Base-by-base conservation (phyloP, 257 asterid genomes). In the Galeopsis tetrahit region DNA sequence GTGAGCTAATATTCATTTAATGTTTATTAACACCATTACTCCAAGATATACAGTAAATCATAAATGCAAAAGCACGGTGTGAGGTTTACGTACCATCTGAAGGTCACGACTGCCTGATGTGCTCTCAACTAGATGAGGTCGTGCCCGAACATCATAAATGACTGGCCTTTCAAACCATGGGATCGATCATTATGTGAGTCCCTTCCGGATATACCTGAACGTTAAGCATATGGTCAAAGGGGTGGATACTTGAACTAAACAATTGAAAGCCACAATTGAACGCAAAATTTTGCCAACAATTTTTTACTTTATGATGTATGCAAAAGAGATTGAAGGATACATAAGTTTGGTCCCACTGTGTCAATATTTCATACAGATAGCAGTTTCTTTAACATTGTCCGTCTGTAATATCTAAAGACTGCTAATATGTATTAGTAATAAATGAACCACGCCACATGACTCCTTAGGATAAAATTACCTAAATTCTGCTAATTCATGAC, bases 161-260 rank as follows among this genome's bases (percentile, higher is more conserved):
- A 75, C 74, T 60, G 97, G 97, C 80, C 98, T 90, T 75, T 92
- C 98, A 62, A 92, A 88, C 98, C 98, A 92, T 56, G 98, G 98
- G 58, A 89, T n/a, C n/a, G n/a, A n/a, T 68, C 95, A 92, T 87
- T 75, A 92, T 73, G 76, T 92, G 98, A 13, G 98, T 92, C 70
- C 98, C 97, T 87, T 92, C 96, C 56, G 97, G 98, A 80, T 90
- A 92, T 14, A 90, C 97, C 96, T 90, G 66, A 10, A 75, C 4
- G 56, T 75, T 64, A 44, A 46, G 56, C 57, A 78, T 10, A 63
- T 56, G 35, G 31, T 46, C 14, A 17, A 5, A 35, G 7, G 48
- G 44, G 39, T 1, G 21, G 34, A 36, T 44, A 40, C 33, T 34
- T 63, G 4, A 55, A 31, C 39, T 15, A 8, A 35, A 1, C 14